These are phyloP conservation scores for Oryza brachyantha DNA, from an alignment of 176 grass and related monocot species.

Conservation along the genomic window DNA sequence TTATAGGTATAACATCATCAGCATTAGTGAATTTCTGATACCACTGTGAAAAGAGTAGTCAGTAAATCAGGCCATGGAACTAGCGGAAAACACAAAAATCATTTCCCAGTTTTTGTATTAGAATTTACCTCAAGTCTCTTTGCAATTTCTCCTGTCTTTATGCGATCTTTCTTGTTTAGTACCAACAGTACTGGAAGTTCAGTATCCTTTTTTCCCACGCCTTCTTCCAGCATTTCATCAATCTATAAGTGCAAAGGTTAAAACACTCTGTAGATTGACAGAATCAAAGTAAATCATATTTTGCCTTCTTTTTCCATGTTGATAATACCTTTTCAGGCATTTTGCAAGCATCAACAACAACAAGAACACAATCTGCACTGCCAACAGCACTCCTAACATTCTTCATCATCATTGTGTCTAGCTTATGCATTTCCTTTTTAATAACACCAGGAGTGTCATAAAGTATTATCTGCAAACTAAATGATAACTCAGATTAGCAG, in stretches of 20 bases:
- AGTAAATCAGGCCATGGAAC: conserved; percentile 1
- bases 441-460: conserved; percentile 94
- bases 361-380: conserved; percentile 79
- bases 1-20: conserved; percentile 95
- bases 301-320: neutral
- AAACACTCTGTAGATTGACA: neutral
- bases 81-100: conserved; percentile 1
- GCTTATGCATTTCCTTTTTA: conserved; percentile 81
- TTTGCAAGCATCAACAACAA: conserved; percentile 82
- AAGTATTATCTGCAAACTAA: conserved; percentile 98
- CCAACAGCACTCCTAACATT: conserved; percentile 74
- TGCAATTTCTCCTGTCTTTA: conserved; percentile 96
- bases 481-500: conserved; percentile 70
- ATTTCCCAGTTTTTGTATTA: neutral
- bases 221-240: conserved; percentile 80
- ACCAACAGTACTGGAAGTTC: conserved; percentile 66
- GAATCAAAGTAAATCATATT: too few relatives aligned
- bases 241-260: conserved; percentile 43
- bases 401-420: conserved; percentile 97
- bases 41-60: conserved; percentile 53
- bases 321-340: conserved; percentile 60
- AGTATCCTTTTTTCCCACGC: conserved; percentile 48
- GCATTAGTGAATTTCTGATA: conserved; percentile 78
- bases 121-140: conserved; percentile 73
- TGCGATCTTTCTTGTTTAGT: conserved; percentile 92